Conservation (phyloP, 2,329 filamentous ascomycete genomes). For the Triangularia verruculosa region DNA sequence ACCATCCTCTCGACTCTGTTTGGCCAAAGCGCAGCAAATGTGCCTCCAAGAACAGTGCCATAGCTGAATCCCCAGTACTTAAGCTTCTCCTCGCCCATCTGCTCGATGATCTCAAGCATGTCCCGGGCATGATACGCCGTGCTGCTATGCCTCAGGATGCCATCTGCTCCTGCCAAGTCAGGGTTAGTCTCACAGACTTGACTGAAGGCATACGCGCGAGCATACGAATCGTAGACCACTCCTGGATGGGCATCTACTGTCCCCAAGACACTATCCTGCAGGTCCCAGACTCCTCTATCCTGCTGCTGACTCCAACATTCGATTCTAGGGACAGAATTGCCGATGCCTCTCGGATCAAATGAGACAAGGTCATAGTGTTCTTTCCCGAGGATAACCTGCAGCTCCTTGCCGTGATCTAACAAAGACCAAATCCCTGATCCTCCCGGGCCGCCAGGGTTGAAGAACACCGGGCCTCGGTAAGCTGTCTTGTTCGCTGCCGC, state of each 20-base stretch:
- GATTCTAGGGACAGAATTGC: slow-evolving; percentile 47
- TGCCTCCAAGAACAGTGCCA: slow-evolving; percentile 40
- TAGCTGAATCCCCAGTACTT: slow-evolving; percentile 43
- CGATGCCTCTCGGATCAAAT: slow-evolving; percentile 52
- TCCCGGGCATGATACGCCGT: slow-evolving; percentile 51
- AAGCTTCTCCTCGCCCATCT: slow-evolving; percentile 38
- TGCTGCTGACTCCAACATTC: slow-evolving; percentile 48
- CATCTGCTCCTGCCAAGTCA: slow-evolving; percentile 46
- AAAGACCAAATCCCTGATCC: slow-evolving; percentile 43
- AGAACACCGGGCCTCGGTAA: slow-evolving; percentile 37
- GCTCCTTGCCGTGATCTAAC: slow-evolving; percentile 32
- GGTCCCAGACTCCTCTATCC: slow-evolving; percentile 42
- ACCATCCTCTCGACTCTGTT: slow-evolving; percentile 37
- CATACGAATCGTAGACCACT: slow-evolving; percentile 44
- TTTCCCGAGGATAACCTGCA: slow-evolving; percentile 46
- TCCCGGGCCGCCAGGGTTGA: slow-evolving; percentile 47
- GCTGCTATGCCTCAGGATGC: slow-evolving; percentile 40
- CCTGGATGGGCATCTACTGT: slow-evolving; percentile 47
- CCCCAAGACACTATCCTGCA: slow-evolving; percentile 39
- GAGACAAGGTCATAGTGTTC: slow-evolving; percentile 48
- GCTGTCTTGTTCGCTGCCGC: slow-evolving; percentile 23
- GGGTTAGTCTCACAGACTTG: slow-evolving; percentile 42
- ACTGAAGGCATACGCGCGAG: slow-evolving; percentile 41
- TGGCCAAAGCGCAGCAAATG: slow-evolving; percentile 39
- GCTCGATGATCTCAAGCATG: slow-evolving; percentile 49